A percentile compares a stretch with the other conserved stretches of the same genome.
Conservation (phyloP, 345 rosid genomes). For the Orychophragmus violaceus region DNA sequence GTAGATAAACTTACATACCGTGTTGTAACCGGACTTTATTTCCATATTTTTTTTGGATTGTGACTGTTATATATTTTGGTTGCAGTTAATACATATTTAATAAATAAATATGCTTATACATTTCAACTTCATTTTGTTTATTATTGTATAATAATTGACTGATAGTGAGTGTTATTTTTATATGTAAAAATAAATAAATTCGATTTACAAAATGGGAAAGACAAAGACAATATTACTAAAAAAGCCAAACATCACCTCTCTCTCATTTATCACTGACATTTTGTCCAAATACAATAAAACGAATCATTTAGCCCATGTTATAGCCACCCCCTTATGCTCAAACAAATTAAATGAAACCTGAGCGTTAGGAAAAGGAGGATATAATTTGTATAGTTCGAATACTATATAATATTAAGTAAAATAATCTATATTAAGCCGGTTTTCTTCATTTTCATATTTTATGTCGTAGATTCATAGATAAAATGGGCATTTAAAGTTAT, state of each 20-base stretch:
- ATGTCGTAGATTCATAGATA: not conserved
- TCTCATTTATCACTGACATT: slow-evolving; percentile 29
- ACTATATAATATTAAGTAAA: not conserved
- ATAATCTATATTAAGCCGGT: not conserved
- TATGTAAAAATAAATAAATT: not conserved
- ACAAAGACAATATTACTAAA: slow-evolving; percentile 17
- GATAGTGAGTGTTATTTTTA: slow-evolving; percentile 7
- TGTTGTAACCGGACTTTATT: too few species aligned
- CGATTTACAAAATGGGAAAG: slow-evolving; percentile 18
- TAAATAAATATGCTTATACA: not conserved
- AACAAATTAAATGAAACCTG: slow-evolving; percentile 11
- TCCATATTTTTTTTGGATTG: too few species aligned
- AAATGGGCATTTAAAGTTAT: not conserved
- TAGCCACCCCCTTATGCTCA: slow-evolving; percentile 26
- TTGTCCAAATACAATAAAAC: slow-evolving; percentile 47
- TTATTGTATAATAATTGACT: slow-evolving; percentile 21
- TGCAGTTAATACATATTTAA: too few species aligned
- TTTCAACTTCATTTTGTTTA: not conserved
- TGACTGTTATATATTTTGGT: too few species aligned
- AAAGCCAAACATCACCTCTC: slow-evolving; percentile 27
- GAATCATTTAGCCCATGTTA: slow-evolving; percentile 28
- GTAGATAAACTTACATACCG: not conserved
- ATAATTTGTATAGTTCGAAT: not conserved
- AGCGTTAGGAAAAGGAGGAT: not conserved
- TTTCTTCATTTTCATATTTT: not conserved